These are phyloP conservation scores for Eucalyptus viminalis DNA, from an alignment of 345 rosid genomes.

Conservation along the genomic window DNA sequence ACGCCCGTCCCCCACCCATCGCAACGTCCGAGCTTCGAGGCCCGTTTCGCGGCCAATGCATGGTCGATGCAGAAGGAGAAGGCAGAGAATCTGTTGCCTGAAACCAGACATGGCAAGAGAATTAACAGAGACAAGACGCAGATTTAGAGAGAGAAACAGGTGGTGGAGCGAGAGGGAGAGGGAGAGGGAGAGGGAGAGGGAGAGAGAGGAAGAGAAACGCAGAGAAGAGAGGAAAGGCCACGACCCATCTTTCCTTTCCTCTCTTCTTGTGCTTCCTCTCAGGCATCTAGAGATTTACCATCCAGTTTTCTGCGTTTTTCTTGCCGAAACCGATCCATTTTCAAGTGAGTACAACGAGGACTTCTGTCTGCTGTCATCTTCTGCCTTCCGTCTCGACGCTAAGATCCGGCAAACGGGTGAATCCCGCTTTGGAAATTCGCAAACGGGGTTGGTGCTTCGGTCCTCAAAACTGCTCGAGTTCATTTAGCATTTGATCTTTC, in stretches of 20 bases:
- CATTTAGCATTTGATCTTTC: not conserved
- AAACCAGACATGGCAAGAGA: not conserved
- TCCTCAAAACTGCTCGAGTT: not conserved
- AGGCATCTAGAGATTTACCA: not conserved
- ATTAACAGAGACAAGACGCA: not conserved
- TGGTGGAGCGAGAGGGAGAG: not conserved
- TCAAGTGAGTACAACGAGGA: not conserved
- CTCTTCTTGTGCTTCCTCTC: not conserved
- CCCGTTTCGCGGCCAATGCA: not conserved
- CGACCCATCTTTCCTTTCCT: not conserved
- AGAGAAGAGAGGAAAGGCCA: not conserved
- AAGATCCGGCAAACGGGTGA: not conserved
- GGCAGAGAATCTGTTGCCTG: not conserved
- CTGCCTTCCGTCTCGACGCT: not conserved
- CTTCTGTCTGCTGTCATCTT: not conserved
- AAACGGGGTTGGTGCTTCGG: not conserved
- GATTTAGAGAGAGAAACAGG: not conserved
- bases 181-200: not conserved
- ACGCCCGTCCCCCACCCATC: not conserved
- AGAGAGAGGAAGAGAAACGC: not conserved
- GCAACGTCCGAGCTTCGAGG: not conserved
- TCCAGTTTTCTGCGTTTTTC: not conserved
- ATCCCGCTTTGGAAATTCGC: not conserved
- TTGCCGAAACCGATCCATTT: not conserved
- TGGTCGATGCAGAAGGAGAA: not conserved